phyloP scores from a whole-genome alignment of 495 filamentous ascomycete species.

The Letharia columbiana region DNA sequence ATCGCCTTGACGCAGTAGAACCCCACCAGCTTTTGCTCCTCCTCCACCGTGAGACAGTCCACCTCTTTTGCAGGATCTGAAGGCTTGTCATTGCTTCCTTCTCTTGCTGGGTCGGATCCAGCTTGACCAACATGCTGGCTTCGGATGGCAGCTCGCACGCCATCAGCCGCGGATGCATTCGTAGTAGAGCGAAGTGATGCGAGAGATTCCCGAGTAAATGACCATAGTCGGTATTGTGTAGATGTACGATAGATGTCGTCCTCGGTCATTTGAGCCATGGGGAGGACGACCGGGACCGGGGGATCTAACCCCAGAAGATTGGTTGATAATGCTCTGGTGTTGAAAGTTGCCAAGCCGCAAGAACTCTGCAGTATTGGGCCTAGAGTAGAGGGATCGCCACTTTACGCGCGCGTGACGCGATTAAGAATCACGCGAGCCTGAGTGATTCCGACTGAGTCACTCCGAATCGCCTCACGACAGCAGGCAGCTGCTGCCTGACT shows the following conservation, averaged over 20 bases:
- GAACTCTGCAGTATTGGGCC: too few species aligned
- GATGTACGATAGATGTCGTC: conserved; percentile 87
- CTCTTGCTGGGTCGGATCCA: conserved; percentile 13
- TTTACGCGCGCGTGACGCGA: too few species aligned
- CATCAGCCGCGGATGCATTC: conserved; percentile 61
- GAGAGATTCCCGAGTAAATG: conserved; percentile 71
- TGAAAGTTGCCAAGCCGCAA: too few species aligned
- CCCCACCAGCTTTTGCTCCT: conserved; percentile 72
- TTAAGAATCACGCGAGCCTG: too few species aligned
- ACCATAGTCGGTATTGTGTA: conserved; percentile 86
- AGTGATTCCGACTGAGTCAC: too few species aligned
- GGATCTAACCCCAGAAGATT: neutral
- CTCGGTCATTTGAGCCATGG: conserved; percentile 51
- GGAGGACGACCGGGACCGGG: neutral
- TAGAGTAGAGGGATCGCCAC: too few species aligned
- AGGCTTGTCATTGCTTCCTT: conserved; percentile 14
- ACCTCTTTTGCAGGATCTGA: conserved; percentile 34
- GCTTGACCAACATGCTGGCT: conserved; percentile 23
- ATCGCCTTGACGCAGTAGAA: conserved; percentile 70
- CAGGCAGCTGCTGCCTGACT: too few species aligned
- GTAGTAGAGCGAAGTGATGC: conserved; percentile 61
- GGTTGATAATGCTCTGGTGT: neutral
- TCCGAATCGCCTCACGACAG: too few species aligned
- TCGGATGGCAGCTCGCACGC: conserved; percentile 55
- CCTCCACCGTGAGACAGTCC: conserved; percentile 66